Base-by-base conservation (phyloP, 1,139 yeast genomes). In the Pichia kudriavzevii region DNA sequence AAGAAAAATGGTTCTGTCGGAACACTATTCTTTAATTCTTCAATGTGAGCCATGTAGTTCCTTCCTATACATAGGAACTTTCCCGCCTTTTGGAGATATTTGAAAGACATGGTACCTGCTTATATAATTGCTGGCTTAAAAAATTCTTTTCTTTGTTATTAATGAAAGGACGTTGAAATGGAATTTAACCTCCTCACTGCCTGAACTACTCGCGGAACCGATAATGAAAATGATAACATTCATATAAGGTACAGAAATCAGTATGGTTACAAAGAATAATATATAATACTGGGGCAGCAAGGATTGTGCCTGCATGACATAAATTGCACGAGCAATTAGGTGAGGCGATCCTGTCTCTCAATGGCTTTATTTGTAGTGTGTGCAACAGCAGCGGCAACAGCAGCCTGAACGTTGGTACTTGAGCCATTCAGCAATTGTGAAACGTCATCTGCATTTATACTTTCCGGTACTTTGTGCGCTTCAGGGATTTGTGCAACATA, bases 11-110 rank as follows among this genome's bases (percentile, higher is more conserved):
- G 98, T 48, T 75, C 81, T 35, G 69, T 66, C 3, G 98, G 97
- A 25, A 72, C 68, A 22, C 72, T 61, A 55, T 87, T 91, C 64
- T 84, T 82, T 40, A 91, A 67, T 59, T 91, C 98, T 47, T 81
- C 75, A 56, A 87, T 83, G 52, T 91, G 98, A 27, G 94, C 97
- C 6, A 85, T 94, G 56, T 87, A 91, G 61, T 91, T 91, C 48
- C 99, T 79, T 32, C 98, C 98, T 46, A 91, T 88, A 60, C 98
- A 91, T 28, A 91, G 72, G 55, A 88, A 75, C 63, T 91, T 91
- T 31, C 81, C 69, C 3, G 93, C 93, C 23, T 64, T 58, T 42
- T 72, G 75, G 28, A 78, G 64, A 54, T 79, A 83, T 27, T 67
- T 63, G 52, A 67, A 66, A 12, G 80, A 68, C 80, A 74, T 74